Percentiles rank a stretch among this genome's conserved stretches.
phyloP scores from a whole-genome alignment of 106 monocot genomes.

The Apostasia ramifera region DNA sequence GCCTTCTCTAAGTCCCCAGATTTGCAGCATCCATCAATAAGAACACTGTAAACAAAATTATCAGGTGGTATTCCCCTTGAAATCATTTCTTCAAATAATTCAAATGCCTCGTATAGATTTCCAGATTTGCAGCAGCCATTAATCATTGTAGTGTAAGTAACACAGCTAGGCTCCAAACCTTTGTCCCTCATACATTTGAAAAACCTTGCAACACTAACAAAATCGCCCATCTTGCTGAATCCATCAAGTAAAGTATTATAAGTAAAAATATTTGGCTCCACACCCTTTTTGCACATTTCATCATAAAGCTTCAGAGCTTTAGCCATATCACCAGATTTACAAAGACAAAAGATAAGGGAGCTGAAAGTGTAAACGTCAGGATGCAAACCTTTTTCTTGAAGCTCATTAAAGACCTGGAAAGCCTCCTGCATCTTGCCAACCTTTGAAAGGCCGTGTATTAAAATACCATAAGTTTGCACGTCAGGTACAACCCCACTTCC shows the following conservation, averaged over 20 bases:
- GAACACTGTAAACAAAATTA: constrained; percentile 44
- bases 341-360: constrained; percentile 61
- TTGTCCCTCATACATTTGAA: constrained; percentile 39
- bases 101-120: constrained; percentile 48
- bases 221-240: constrained; percentile 46
- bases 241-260: constrained; percentile 78
- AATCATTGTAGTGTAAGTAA: constrained; percentile 76
- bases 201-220: constrained; percentile 37
- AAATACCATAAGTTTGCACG: constrained; percentile 52
- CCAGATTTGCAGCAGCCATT: constrained; percentile 57
- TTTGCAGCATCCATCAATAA: constrained; percentile 56
- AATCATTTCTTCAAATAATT: constrained; percentile 68
- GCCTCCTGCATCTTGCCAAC: constrained; percentile 57
- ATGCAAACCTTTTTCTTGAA: constrained; percentile 46
- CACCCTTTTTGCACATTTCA: constrained; percentile 49
- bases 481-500: constrained; percentile 49
- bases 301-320: constrained; percentile 46
- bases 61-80: constrained; percentile 45
- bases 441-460: constrained; percentile 62
- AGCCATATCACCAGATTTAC: constrained; percentile 37
- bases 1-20: constrained; percentile 48
- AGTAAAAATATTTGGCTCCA: constrained; percentile 63
- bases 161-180: constrained; percentile 46
- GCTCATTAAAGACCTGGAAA: constrained; percentile 42
- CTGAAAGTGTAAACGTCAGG: constrained; percentile 65